phyloP scores from a whole-genome alignment of 768 basidiomycete genomes.

The Mycena vitilis region DNA sequence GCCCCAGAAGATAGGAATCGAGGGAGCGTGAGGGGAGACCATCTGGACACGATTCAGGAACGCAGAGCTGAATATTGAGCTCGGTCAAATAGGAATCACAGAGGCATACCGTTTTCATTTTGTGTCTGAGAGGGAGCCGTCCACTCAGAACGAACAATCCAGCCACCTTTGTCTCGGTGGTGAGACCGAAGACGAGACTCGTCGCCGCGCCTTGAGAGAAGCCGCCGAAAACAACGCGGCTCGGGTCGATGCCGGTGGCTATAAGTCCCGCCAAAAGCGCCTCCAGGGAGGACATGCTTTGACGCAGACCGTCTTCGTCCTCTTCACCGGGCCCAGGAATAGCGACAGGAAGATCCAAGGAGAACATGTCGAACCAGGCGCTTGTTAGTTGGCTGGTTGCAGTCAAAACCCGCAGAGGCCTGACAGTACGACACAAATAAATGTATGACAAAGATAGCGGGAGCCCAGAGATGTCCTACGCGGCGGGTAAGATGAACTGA shows the following conservation, averaged over 20 bases:
- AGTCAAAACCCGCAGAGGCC: neutral
- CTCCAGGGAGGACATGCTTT: slow-evolving; percentile 49
- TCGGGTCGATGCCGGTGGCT: slow-evolving; percentile 52
- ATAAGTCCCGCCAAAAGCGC: slow-evolving; percentile 55
- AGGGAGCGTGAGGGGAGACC: slow-evolving; percentile 31
- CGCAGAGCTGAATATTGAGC: neutral
- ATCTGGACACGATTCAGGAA: slow-evolving; percentile 21
- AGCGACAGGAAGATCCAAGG: neutral
- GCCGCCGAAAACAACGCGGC: slow-evolving; percentile 61
- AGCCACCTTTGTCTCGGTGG: slow-evolving; percentile 47
- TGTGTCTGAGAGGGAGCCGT: slow-evolving; percentile 57
- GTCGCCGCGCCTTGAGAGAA: slow-evolving; percentile 62
- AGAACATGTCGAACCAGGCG: slow-evolving; percentile 12
- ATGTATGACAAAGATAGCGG: neutral
- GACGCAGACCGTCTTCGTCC: slow-evolving; percentile 4
- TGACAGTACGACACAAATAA: neutral
- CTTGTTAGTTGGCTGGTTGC: neutral
- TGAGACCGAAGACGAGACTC: slow-evolving; percentile 55
- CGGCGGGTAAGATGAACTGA: slow-evolving; percentile 2
- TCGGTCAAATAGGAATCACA: neutral
- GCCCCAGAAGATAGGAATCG: slow-evolving; percentile 39
- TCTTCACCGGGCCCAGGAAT: neutral
- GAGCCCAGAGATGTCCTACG: neutral
- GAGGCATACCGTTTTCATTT: slow-evolving; percentile 49
- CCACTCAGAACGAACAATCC: slow-evolving; percentile 56